Percentiles rank a stretch among this genome's conserved stretches.
Conservation (phyloP, 2,329 filamentous ascomycete species). For the Biscogniauxia mediterranea region DNA sequence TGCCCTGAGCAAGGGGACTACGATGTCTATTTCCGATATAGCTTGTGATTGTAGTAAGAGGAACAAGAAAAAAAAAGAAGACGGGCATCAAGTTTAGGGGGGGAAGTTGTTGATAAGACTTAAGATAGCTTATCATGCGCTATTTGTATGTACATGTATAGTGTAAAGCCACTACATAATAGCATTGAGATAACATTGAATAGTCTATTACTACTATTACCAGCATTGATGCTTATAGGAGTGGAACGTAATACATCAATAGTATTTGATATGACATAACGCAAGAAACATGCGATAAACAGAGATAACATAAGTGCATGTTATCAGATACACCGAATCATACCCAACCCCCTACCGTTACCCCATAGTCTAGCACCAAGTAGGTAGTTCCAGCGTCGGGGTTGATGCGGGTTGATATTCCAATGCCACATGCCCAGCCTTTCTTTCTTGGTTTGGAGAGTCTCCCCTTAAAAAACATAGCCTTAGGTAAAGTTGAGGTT, state of each 20-base stretch:
- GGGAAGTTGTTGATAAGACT: background rate
- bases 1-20: constrained; percentile 29
- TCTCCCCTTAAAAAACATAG: background rate
- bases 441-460: background rate
- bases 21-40: constrained; percentile 29
- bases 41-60: constrained; percentile 2
- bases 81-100: background rate
- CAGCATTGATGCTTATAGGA: background rate
- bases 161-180: background rate
- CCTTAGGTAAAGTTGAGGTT: background rate
- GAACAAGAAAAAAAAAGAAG: background rate
- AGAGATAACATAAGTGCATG: background rate
- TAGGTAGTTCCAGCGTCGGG: background rate
- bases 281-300: background rate
- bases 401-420: background rate
- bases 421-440: background rate
- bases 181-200: too few relatives aligned
- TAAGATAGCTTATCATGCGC: background rate
- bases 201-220: background rate
- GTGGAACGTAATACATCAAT: background rate
- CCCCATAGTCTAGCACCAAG: background rate
- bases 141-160: background rate
- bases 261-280: background rate
- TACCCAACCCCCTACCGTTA: background rate
- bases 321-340: background rate